Conservation (phyloP, 768 basidiomycete genomes). For the Trametes sanguinea region DNA sequence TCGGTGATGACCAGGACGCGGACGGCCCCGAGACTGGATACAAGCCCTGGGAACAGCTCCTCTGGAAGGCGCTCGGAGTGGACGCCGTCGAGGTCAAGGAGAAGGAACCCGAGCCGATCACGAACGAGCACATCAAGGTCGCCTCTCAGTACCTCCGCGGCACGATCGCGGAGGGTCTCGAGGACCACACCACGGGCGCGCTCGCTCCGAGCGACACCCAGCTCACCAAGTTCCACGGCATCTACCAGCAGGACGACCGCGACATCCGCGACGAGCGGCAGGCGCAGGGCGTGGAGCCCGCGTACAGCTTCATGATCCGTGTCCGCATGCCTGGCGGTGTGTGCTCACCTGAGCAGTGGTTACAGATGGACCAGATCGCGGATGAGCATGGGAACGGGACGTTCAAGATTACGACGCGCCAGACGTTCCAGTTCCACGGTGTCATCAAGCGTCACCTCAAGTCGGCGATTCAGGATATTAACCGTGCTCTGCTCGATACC, state of each 20-base stretch:
- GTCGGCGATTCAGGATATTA: conserved; percentile 95
- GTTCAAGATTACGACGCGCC: conserved; percentile 95
- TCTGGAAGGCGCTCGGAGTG: conserved; percentile 96
- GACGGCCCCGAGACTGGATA: conserved; percentile 97
- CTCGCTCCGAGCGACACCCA: conserved; percentile 89
- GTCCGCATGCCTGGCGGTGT: conserved; percentile 96
- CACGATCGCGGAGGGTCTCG: conserved; percentile 90
- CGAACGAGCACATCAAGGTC: conserved; percentile 99
- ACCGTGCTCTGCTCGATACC: conserved; percentile 87
- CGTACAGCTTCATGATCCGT: conserved; percentile 98
- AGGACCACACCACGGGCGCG: conserved; percentile 85
- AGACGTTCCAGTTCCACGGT: conserved; percentile 99
- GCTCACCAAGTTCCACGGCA: conserved; percentile 97
- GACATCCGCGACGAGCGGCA: conserved; percentile 97
- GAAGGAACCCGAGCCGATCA: conserved; percentile 94
- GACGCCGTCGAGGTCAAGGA: conserved; percentile 86
- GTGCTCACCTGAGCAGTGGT: conserved; percentile 89
- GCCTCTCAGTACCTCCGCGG: conserved; percentile 92
- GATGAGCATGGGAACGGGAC: conserved; percentile 93
- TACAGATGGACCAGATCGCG: conserved; percentile 93
- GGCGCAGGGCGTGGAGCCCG: conserved; percentile 90
- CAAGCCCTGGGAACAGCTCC: conserved; percentile 88
- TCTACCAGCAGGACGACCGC: conserved; percentile 96
- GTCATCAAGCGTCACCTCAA: conserved; percentile 97
- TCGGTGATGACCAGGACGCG: conserved; percentile 97